Evolutionary conservation across 2,329 filamentous ascomycete genomes (phyloP), one percentile per base, ranked within the genome.

Genomic region (Ophiostoma triangulosporum): DNA sequence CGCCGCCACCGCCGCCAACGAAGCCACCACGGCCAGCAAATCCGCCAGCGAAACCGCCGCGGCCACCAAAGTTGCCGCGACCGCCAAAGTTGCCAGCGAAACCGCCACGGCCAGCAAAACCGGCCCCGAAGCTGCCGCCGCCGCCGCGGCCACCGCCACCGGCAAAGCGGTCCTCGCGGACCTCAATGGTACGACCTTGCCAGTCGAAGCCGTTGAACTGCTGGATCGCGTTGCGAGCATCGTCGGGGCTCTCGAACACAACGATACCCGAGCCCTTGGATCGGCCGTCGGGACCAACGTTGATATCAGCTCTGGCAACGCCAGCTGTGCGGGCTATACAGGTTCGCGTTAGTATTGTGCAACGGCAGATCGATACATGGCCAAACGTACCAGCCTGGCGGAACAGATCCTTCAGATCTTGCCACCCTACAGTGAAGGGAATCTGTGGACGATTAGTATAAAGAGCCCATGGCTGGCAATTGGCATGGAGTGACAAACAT

Each of bases 161-260:
- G 56, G 93, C 93, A 66, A 90, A 98, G 55, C 93, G 86, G 65
- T 98, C 93, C 69, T 97, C 91, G 58, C 93, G 89, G 58, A 98
- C 93, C 68, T 98, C 93, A 50, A 98, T 80, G 51, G 83, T 73
- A 55, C 93, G 86, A 11, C 93, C 93, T 68, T 97, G 91, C 93
- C 93, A 98, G 59, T 98, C 93, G 66, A 95, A 97, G 56, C 93
- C 93, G 66, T 97, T 96, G 76, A 97, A 98, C 62, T 96, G 90
- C 64, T 89, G 83, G 60, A 98, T 98, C 22, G 93, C 93, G 64
- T 89, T 95, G 60, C 89, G 88, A 40, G 93, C 91, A 69, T 98
- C 93, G 56, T 97, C 90, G 1, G 89, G 81, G 55, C 83, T 91
- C 68, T 98, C 93, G 66, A 96, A 98, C 40, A 93, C 89, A 57